Conservation (phyloP, 2,329 filamentous ascomycete species). For the Colletotrichum spinosum region DNA sequence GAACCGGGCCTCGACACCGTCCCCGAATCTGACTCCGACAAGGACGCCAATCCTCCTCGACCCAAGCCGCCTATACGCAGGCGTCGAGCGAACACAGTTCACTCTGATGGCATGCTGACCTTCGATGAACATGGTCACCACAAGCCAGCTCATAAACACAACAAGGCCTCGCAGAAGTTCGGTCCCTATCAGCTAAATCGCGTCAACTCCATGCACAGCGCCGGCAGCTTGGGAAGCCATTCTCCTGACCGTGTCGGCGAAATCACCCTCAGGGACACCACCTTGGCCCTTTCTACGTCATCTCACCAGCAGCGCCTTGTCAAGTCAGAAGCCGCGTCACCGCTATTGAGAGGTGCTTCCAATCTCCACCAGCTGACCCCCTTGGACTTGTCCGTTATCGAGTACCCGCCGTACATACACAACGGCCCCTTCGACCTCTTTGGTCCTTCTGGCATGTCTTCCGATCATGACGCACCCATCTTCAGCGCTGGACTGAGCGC, state of each 20-base stretch:
- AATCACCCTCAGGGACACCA: constrained; percentile 51
- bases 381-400: constrained; percentile 68
- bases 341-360: constrained; percentile 60
- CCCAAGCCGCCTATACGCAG: constrained; percentile 60
- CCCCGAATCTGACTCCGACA: constrained; percentile 72
- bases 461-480: constrained; percentile 67
- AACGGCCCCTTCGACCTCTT: constrained; percentile 65
- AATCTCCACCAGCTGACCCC: constrained; percentile 66
- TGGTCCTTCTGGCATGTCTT: constrained; percentile 55
- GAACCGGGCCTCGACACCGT: constrained; percentile 71
- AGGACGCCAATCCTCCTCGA: constrained; percentile 50
- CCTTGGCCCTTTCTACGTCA: constrained; percentile 50
- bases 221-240: constrained; percentile 59
- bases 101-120: constrained; percentile 68
- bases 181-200: constrained; percentile 71
- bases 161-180: constrained; percentile 70
- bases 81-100: constrained; percentile 71
- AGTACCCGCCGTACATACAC: constrained; percentile 61
- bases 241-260: constrained; percentile 57
- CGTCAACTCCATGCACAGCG: constrained; percentile 68
- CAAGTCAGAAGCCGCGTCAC: constrained; percentile 72
- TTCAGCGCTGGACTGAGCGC: constrained; percentile 72
- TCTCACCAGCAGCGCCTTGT: constrained; percentile 63
- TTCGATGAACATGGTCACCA: constrained; percentile 75
- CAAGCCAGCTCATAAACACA: constrained; percentile 71